Base-by-base conservation (phyloP, 2,329 filamentous ascomycete species). In the Triangularia setosa region DNA sequence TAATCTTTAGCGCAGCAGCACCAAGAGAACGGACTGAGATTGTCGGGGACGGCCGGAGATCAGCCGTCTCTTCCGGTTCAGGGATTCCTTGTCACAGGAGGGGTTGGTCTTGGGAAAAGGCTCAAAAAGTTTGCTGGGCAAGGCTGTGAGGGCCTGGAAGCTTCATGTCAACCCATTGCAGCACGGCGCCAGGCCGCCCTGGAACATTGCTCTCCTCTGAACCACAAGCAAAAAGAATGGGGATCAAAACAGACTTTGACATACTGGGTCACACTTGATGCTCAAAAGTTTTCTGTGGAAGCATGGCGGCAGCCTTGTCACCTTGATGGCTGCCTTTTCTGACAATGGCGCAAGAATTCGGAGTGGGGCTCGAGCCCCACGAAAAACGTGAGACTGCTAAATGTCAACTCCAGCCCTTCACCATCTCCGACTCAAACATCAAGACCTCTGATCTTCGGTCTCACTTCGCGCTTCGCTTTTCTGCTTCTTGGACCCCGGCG, bases 51-150 rank as follows among this genome's bases (percentile, higher is more conserved):
- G 21, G 23, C 48, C 58, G 33, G 58, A 60, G 58, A 60, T 60
- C 58, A 60, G 58, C 58, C 58, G 58, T 52, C 40, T 52, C 12
- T 60, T 60, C 58, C 40, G 58, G 23, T 27, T 30, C 58, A 60
- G 48, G 48, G 48, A 25, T 53, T 53, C 21, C 48, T 23, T 53
- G 48, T 53, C n/a, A 25, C 18, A 18, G 8, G 55, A 33, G 55
- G 55, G 25, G 25, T 14, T 9, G n/a, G 18, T 52, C 44, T 28
- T 61, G 48, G n/a, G 28, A 61, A 61, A 48, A 40, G 21, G 53
- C 35, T 44, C 28, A 33, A 33, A 44, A 58, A 40, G 14, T n/a
- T 44, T 25, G 48, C 24, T 53, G 48, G 21, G 24, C 48, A 53
- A 53, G 48, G 48, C 48, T 53, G 48, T 23, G 12, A 44, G 14